phyloP scores from a whole-genome alignment of 208 protist genomes.

The Trypanosoma mega region DNA sequence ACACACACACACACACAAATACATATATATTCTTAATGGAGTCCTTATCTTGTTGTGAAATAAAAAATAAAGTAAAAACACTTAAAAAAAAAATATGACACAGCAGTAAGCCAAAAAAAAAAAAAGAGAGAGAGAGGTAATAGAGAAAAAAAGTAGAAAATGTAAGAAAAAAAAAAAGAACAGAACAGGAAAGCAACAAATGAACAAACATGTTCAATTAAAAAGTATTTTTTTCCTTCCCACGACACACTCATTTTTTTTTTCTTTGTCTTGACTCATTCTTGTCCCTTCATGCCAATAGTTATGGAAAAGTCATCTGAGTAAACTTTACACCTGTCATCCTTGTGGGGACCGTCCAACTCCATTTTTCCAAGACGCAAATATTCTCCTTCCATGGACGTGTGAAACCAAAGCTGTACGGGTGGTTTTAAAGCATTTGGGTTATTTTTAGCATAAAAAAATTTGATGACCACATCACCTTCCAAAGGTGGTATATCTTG shows the following conservation, averaged over 20 bases:
- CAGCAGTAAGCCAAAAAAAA: neutral
- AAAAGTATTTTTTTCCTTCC: too few relatives aligned
- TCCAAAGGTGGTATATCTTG: constrained; percentile 50
- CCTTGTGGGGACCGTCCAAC: constrained; percentile 76
- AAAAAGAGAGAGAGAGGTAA: neutral
- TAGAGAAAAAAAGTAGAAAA: neutral
- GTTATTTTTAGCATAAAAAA: constrained; percentile 68
- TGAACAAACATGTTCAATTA: neutral
- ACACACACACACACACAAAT: too few relatives aligned
- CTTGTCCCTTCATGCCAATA: neutral
- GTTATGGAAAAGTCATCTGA: constrained; percentile 56
- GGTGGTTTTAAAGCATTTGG: constrained; percentile 61
- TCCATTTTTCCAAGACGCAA: constrained; percentile 20
- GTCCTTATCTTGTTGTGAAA: constrained; percentile 10
- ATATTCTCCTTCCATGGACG: constrained; percentile 37
- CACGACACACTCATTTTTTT: neutral
- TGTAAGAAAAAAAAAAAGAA: neutral
- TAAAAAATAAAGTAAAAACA: neutral
- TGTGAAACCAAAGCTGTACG: constrained; percentile 81
- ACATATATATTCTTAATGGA: too few relatives aligned
- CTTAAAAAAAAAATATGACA: neutral
- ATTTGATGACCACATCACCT: constrained; percentile 64
- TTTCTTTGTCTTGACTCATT: neutral
- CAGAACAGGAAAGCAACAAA: constrained; percentile 1
- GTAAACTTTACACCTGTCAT: constrained; percentile 62